Percentiles rank a stretch among this genome's conserved stretches.
Evolutionary conservation across 805 yeast genomes (phyloP).

Genomic region (Candida incommunis): DNA sequence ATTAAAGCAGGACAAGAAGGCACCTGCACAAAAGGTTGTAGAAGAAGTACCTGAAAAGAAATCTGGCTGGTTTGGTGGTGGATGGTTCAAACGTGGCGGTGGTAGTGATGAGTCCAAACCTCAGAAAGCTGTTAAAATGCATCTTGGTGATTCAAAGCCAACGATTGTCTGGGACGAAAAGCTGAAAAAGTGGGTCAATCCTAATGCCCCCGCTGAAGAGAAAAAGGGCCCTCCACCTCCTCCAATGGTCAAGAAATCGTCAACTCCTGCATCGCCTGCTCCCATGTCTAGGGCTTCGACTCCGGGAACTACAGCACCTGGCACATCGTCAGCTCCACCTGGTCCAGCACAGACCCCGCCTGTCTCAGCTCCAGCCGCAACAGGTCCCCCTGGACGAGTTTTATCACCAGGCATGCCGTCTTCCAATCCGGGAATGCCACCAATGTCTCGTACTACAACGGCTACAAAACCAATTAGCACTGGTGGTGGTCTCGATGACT

Average conservation of each 20-base stretch:
- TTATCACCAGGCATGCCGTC: constrained; percentile 2
- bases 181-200: constrained; percentile 76
- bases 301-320: constrained; percentile 3
- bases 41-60: constrained; percentile 1
- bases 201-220: constrained; percentile 25
- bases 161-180: constrained; percentile 66
- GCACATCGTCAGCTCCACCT: constrained; percentile 7
- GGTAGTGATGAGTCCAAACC: constrained; percentile 3
- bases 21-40: not conserved
- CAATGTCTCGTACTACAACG: constrained; percentile 2
- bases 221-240: constrained; percentile 32
- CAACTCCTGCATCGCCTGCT: constrained; percentile 1
- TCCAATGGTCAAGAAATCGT: constrained; percentile 3
- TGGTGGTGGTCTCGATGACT: constrained; percentile 33
- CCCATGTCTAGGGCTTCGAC: not conserved
- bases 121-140: constrained; percentile 47
- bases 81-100: not conserved
- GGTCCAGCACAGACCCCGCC: constrained; percentile 11
- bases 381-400: constrained; percentile 19
- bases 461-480: constrained; percentile 11
- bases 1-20: constrained; percentile 11
- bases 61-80: constrained; percentile 1
- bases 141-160: constrained; percentile 63
- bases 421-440: constrained; percentile 1
- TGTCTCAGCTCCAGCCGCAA: constrained; percentile 13